Evolutionary conservation across 441 rosid genomes (phyloP).

Genomic region (Bocquillonia castaneifolia): DNA sequence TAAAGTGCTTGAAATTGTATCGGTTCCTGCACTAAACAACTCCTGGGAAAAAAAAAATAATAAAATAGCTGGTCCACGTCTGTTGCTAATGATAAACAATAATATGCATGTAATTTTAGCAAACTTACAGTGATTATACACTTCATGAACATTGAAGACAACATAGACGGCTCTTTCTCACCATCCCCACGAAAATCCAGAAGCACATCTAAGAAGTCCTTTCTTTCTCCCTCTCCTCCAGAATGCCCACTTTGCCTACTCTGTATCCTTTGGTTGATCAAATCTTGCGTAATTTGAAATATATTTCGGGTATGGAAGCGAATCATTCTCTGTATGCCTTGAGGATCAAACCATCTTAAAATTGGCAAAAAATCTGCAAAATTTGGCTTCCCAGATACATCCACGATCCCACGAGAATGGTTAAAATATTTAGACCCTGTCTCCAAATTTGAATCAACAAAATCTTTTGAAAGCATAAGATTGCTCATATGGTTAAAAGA

Average conservation of each 20-base stretch:
- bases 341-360: constrained; percentile 62
- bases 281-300: constrained; percentile 50
- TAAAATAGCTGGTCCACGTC: too few relatives aligned
- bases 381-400: constrained; percentile 71
- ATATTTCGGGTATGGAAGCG: constrained; percentile 50
- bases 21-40: constrained; percentile 80
- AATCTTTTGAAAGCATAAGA: constrained; percentile 62
- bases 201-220: constrained; percentile 28
- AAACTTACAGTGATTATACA: constrained; percentile 21
- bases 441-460: constrained; percentile 54
- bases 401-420: constrained; percentile 71
- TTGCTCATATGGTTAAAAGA: constrained; percentile 73
- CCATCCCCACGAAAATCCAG: constrained; percentile 35
- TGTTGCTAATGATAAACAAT: too few relatives aligned
- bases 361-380: constrained; percentile 63
- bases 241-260: constrained; percentile 21
- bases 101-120: neutral
- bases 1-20: constrained; percentile 69
- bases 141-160: constrained; percentile 20
- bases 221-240: constrained; percentile 16
- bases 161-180: constrained; percentile 28
- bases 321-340: constrained; percentile 54
- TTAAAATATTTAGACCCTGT: constrained; percentile 51
- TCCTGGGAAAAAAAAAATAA: constrained; percentile 32
- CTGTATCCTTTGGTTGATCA: constrained; percentile 53